phyloP scores from a whole-genome alignment of 495 filamentous ascomycete species.

The Cercophora scortea region DNA sequence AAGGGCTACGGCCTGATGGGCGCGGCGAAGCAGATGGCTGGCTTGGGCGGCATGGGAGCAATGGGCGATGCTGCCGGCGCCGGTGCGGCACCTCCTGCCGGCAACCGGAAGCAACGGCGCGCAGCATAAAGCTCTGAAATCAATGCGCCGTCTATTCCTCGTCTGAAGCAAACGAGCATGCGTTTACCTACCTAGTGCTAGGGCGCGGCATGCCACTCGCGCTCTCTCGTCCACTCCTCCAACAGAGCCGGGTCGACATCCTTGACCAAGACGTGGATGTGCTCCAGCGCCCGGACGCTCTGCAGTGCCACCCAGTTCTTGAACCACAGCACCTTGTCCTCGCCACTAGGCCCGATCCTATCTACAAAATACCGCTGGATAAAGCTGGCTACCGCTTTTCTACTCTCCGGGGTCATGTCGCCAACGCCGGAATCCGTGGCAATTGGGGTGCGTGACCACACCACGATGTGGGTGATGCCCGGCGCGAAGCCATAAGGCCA shows the following conservation, averaged over 20 bases:
- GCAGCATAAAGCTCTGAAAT: slow-evolving; percentile 13
- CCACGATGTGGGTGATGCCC: slow-evolving; percentile 65
- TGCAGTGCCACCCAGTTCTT: slow-evolving; percentile 91
- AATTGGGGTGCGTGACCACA: slow-evolving; percentile 56
- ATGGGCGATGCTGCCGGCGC: slow-evolving; percentile 1
- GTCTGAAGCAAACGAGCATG: too few species aligned
- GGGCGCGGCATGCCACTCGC: slow-evolving; percentile 19
- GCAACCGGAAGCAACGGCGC: slow-evolving; percentile 44
- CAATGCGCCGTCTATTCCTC: too few species aligned
- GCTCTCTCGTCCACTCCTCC: slow-evolving; percentile 49
- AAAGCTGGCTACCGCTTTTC: slow-evolving; percentile 55
- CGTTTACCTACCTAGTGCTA: too few species aligned
- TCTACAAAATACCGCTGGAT: slow-evolving; percentile 59
- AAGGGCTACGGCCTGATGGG: slow-evolving; percentile 61
- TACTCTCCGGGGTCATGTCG: slow-evolving; percentile 62
- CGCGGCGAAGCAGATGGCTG: slow-evolving; percentile 58
- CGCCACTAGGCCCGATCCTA: slow-evolving; percentile 40
- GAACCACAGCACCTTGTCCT: slow-evolving; percentile 73
- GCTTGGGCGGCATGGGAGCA: slow-evolving; percentile 30
- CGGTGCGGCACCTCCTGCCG: slow-evolving; percentile 21
- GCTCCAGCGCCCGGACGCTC: slow-evolving; percentile 76
- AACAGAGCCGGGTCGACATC: slow-evolving; percentile 54
- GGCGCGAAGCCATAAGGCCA: slow-evolving; percentile 79
- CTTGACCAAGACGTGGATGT: slow-evolving; percentile 52
- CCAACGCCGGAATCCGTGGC: slow-evolving; percentile 50